These are phyloP conservation scores for Taiozyma sp. DNA, from an alignment of 1,139 yeast species.

Conservation along the genomic window DNA sequence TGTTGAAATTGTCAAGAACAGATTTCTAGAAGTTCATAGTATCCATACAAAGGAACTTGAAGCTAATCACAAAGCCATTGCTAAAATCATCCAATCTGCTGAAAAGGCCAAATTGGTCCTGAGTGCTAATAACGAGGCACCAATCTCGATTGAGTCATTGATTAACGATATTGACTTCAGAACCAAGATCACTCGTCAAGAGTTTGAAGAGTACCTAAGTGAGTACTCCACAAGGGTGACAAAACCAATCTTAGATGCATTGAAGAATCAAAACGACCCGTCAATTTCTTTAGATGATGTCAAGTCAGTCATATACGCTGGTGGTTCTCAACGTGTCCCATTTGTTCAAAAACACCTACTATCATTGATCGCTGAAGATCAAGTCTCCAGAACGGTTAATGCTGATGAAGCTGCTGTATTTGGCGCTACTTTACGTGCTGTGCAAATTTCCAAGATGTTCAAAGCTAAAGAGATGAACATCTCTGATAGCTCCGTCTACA, in stretches of 20 bases:
- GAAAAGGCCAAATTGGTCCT: conserved; percentile 83
- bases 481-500: conserved; percentile 46
- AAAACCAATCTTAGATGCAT: conserved; percentile 51
- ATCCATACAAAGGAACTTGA: conserved; percentile 35
- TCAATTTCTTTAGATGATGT: conserved; percentile 33
- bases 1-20: conserved; percentile 51
- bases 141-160: conserved; percentile 64
- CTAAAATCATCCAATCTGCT: conserved; percentile 73
- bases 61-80: conserved; percentile 51
- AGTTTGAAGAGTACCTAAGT: conserved; percentile 58
- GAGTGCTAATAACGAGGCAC: conserved; percentile 81
- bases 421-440: conserved; percentile 84
- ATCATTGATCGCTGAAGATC: conserved; percentile 51
- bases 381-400: conserved; percentile 81
- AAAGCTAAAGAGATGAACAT: conserved; percentile 57
- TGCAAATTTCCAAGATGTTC: conserved; percentile 53
- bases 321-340: conserved; percentile 93
- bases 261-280: conserved; percentile 32
- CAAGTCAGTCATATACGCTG: conserved; percentile 71
- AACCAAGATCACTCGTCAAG: conserved; percentile 60
- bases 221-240: conserved; percentile 43
- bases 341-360: conserved; percentile 60
- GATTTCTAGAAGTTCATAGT: conserved; percentile 40
- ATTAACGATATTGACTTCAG: conserved; percentile 70
- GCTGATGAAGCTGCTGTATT: conserved; percentile 94